Evolutionary conservation across 1,284 basidiomycete genomes (phyloP), one percentile per base, ranked within the genome.

Genomic region (Leccinum brunneo-olivaceum): DNA sequence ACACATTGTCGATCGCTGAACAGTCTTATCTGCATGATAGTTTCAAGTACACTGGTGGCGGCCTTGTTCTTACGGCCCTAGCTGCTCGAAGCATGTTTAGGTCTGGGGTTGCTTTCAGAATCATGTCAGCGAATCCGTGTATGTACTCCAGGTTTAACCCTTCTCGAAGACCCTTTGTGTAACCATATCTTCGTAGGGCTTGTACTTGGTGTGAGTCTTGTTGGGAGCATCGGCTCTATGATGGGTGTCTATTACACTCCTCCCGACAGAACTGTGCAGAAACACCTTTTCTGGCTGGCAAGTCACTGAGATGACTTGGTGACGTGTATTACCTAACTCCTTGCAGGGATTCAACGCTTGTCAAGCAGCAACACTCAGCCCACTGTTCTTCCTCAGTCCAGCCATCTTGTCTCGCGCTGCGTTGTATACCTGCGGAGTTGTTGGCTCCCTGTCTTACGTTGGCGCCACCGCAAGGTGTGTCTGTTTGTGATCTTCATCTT

Each of bases 41-140:
- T 41, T 94, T 94, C 72, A 79, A 77, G 56, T 94, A 91, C 56
- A 90, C 90, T 7, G 90, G 84, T 16, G 86, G 75, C 41, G 90
- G 91, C 5, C 74, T 94, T 18, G 72, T 73, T 2, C 63, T 90
- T 20, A 91, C 89, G 1, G 90, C 87, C 1, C 62, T 81, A 15
- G 80, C 78, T n/a, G 90, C 90, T 2, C 78, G 88, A 20, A 69
- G 76, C 33, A 72, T 94, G 62, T 91, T 92, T 68, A 76, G 67
- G 50, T 81, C 78, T 37, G 91, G 91, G 1, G 61, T 80, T 44
- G 81, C 85, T 8, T 79, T 79, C 64, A 75, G 85, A 36, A 69
- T 95, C 41, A 93, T 94, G 90, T 68, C 82, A 4, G 77, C 84
- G 9, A 94, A 92, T 65, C 91, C 91, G 41, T 94, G 85, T 81